These are phyloP conservation scores for Teratosphaeria epicoccoides DNA, from an alignment of 2,329 filamentous ascomycete species.

Conservation along the genomic window DNA sequence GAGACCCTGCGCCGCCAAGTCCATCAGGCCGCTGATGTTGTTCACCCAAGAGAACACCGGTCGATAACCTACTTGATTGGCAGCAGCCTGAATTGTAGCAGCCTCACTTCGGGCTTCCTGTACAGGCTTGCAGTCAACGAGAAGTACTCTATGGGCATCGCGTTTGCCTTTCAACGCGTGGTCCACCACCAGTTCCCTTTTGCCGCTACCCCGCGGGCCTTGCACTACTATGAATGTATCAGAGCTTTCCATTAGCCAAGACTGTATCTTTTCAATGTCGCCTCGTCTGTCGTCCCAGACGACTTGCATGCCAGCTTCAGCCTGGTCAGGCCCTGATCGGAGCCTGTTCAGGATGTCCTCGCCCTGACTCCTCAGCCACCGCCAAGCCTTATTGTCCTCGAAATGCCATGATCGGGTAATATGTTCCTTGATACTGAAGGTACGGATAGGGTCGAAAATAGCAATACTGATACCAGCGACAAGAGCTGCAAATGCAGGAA, in stretches of 20 bases:
- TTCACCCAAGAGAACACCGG: conserved; percentile 97
- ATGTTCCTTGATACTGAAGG: conserved; percentile 83
- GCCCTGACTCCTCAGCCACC: conserved; percentile 70
- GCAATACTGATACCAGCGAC: conserved; percentile 74
- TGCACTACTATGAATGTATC: conserved; percentile 93
- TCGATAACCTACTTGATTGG: conserved; percentile 73
- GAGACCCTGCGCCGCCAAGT: conserved; percentile 84
- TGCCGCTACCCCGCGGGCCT: conserved; percentile 82
- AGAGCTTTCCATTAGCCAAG: conserved; percentile 76
- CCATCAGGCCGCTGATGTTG: conserved; percentile 81
- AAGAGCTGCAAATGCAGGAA: conserved; percentile 71
- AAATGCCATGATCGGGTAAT: conserved; percentile 68
- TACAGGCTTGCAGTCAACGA: conserved; percentile 88
- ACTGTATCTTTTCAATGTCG: conserved; percentile 70
- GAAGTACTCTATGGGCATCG: conserved; percentile 59
- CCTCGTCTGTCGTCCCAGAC: conserved; percentile 81
- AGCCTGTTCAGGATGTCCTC: conserved; percentile 45
- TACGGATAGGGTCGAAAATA: conserved; percentile 87
- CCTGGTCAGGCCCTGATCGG: conserved; percentile 31
- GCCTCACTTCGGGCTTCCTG: conserved; percentile 83
- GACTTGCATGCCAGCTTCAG: conserved; percentile 60
- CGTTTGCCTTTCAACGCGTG: conserved; percentile 59
- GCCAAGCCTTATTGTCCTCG: conserved; percentile 60
- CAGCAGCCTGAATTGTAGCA: conserved; percentile 71
- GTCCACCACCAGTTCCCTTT: conserved; percentile 76